Evolutionary conservation across 78 protist genomes (phyloP).

Genomic region (Anaeramoeba ignava): DNA sequence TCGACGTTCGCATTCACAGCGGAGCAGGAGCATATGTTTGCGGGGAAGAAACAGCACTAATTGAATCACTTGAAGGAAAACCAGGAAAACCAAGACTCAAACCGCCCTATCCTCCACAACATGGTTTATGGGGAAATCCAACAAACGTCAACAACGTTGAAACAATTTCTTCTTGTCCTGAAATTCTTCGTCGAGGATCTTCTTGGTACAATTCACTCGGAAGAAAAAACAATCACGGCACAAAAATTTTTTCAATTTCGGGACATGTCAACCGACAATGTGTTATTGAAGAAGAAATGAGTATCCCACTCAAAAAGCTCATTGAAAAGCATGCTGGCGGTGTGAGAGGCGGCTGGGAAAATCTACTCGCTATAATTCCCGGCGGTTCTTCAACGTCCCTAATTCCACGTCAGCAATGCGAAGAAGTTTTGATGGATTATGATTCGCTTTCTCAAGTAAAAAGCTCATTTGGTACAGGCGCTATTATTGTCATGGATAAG

Average conservation of each 20-base stretch:
- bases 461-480: slow-evolving; percentile 94
- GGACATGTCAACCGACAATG: slow-evolving; percentile 66
- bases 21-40: slow-evolving; percentile 99
- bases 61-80: slow-evolving; percentile 88
- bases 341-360: slow-evolving; percentile 95
- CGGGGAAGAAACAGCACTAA: slow-evolving; percentile 97
- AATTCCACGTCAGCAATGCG: slow-evolving; percentile 67
- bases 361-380: slow-evolving; percentile 78
- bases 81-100: slow-evolving; percentile 90
- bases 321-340: slow-evolving; percentile 69
- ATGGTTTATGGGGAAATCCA: slow-evolving; percentile 94
- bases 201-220: slow-evolving; percentile 86
- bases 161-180: slow-evolving; percentile 95
- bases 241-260: slow-evolving; percentile 81
- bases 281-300: slow-evolving; percentile 65
- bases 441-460: slow-evolving; percentile 66
- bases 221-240: slow-evolving; percentile 78
- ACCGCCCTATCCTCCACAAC: slow-evolving; percentile 98
- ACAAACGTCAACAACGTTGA: slow-evolving; percentile 98
- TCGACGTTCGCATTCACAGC: slow-evolving; percentile 76
- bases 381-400: slow-evolving; percentile 94
- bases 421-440: slow-evolving; percentile 87
- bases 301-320: slow-evolving; percentile 74
- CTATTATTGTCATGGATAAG: slow-evolving; percentile 90
- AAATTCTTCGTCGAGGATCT: slow-evolving; percentile 75